Evolutionary conservation across 768 basidiomycete species (phyloP).

Genomic region (Kwoniella newhampshirensis): DNA sequence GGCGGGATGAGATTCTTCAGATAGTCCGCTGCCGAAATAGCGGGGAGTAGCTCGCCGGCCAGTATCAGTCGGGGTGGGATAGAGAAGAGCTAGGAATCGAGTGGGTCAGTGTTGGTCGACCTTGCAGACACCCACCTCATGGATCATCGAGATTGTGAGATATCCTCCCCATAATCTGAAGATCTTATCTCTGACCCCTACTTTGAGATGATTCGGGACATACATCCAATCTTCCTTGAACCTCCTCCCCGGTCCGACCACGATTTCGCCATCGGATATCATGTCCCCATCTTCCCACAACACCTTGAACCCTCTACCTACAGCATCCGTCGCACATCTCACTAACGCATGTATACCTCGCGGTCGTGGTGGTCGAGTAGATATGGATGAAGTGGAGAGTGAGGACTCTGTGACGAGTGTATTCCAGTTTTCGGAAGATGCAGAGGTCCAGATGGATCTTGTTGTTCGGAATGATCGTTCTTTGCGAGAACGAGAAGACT

Average conservation of each 20-base stretch:
- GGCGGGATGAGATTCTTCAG: slow-evolving; percentile 32
- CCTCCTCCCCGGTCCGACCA: slow-evolving; percentile 8
- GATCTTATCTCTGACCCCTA: slow-evolving; percentile 30
- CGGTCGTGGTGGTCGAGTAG: slow-evolving; percentile 25
- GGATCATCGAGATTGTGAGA: slow-evolving; percentile 27
- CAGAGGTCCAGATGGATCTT: slow-evolving; percentile 35
- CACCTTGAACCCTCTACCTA: slow-evolving; percentile 33
- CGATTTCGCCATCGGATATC: slow-evolving; percentile 2
- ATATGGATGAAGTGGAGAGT: slow-evolving; percentile 40
- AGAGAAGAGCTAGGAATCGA: slow-evolving; percentile 27
- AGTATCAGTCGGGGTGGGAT: slow-evolving; percentile 27
- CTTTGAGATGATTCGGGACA: slow-evolving; percentile 35
- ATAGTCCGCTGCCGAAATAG: slow-evolving; percentile 18
- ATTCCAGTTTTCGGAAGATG: slow-evolving; percentile 45
- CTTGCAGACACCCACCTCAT: slow-evolving; percentile 26
- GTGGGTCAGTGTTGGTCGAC: neutral
- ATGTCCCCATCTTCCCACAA: slow-evolving; percentile 28
- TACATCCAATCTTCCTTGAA: slow-evolving; percentile 34
- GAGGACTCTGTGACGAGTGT: slow-evolving; percentile 28
- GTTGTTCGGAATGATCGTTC: no score
- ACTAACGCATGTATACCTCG: slow-evolving; percentile 28
- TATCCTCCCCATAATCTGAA: slow-evolving; percentile 31
- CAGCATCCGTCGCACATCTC: slow-evolving; percentile 19
- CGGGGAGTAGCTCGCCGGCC: slow-evolving; percentile 27
- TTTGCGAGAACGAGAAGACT: no score